Conservation (phyloP, 805 yeast species). For the Kurtzmaniella cleridarum region DNA sequence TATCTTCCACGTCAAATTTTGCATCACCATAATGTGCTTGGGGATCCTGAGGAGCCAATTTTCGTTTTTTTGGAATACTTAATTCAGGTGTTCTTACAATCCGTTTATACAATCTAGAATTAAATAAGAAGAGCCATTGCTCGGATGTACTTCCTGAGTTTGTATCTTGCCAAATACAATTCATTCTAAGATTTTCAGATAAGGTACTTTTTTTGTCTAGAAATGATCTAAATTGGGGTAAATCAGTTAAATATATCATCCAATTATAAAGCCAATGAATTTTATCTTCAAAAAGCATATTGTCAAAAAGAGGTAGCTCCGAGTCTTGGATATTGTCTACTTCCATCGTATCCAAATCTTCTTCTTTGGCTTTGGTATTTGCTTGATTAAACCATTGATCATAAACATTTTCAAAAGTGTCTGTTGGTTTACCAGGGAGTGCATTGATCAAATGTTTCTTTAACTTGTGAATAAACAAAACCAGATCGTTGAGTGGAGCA, state of each 20-base stretch:
- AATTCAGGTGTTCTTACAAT: slow-evolving; percentile 19
- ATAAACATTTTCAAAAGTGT: slow-evolving; percentile 28
- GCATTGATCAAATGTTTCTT: slow-evolving; percentile 37
- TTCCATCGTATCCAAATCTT: slow-evolving; percentile 7
- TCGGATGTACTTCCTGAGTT: slow-evolving; percentile 11
- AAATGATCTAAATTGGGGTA: slow-evolving; percentile 43
- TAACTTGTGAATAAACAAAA: slow-evolving; percentile 37
- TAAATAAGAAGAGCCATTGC: slow-evolving; percentile 38
- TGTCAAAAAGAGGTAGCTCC: slow-evolving; percentile 27
- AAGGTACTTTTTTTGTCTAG: slow-evolving; percentile 32
- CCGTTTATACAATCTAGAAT: slow-evolving; percentile 48
- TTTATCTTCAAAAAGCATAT: slow-evolving; percentile 40
- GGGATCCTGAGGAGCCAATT: slow-evolving; percentile 28
- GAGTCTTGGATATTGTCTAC: slow-evolving; percentile 13
- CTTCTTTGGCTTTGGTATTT: slow-evolving; percentile 27
- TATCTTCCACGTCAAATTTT: slow-evolving; percentile 23
- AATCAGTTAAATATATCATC: slow-evolving; percentile 37
- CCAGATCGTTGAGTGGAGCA: slow-evolving; percentile 28
- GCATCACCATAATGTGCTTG: slow-evolving; percentile 19
- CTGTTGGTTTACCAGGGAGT: slow-evolving; percentile 33
- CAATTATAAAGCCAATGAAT: slow-evolving; percentile 44
- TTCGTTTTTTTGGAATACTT: slow-evolving; percentile 31
- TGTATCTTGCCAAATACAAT: slow-evolving; percentile 9
- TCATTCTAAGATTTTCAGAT: slow-evolving; percentile 19
- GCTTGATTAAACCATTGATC: slow-evolving; percentile 28